Base-by-base conservation (phyloP, 2,329 filamentous ascomycete genomes). In the Alternaria angustiovoidea region DNA sequence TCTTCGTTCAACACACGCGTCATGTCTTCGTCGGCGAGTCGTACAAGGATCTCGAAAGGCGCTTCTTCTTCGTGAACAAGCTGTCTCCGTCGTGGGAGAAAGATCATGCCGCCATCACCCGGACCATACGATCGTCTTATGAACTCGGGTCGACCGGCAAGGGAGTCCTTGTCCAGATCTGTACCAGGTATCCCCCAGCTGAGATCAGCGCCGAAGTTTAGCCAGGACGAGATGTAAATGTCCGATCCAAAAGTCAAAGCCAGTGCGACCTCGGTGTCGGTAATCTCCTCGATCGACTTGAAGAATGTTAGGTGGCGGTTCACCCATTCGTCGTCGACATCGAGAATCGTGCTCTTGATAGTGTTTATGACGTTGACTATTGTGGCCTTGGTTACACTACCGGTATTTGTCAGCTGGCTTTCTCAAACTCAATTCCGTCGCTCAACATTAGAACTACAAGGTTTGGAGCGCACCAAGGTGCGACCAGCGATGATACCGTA, bases 131-230 rank as follows among this genome's bases (percentile, higher is more conserved):
- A 65, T 57, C 71, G 66, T 58, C 75, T 68, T 51, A 78, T 75
- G 59, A 70, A 77, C 36, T 75, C 74, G n/a, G 75, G 73, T 42
- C 71, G 67, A 24, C 73, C 73, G 14, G 65, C 67, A 8, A 75
- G 67, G 24, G 69, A 70, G 16, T 62, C 43, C 28, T 59, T 54
- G 36, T 54, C 53, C 46, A 71, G 46, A 52, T 74, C 69, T 9
- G 75, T 75, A 14, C 75, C 75, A 28, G 75, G 75, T 56, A 78
- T 77, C 52, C 68, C 65, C 75, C 75, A 78, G 51, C 68, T 63
- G 32, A 69, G 54, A 51, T 76, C 72, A 9, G 70, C 73, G 26
- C 71, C 73, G 42, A 76, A 75, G 59, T 78, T 73, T 42, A 76
- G 64, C 75, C 75, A 78, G 20, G 71, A 75, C 5, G 75, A 76